Percentiles rank a stretch among this genome's conserved stretches.
Conservation (phyloP, 805 yeast species). For the Saccharomycopsis capsularis region DNA sequence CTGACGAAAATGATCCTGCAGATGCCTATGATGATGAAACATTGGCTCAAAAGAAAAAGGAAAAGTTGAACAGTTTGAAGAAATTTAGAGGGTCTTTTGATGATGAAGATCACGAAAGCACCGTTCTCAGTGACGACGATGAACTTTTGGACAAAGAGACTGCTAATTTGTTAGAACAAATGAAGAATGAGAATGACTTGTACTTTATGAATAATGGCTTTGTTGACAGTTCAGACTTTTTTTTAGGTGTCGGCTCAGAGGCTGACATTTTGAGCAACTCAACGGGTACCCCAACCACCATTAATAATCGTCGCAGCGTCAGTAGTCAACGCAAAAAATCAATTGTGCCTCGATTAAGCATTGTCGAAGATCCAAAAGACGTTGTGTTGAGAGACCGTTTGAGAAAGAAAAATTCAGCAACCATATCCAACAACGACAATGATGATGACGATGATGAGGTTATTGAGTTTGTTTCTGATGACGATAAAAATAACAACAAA, state of each 20-base stretch:
- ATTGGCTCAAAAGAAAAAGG: constrained; percentile 17
- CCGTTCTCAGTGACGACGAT: constrained; percentile 23
- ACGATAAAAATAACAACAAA: constrained; percentile 22
- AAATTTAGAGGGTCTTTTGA: background rate
- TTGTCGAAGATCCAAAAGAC: constrained; percentile 19
- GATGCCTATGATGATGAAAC: constrained; percentile 22
- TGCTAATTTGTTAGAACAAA: constrained; percentile 16
- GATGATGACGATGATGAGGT: constrained; percentile 26
- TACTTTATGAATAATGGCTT: constrained; percentile 8
- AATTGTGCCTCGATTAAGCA: constrained; percentile 14
- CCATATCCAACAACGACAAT: constrained; percentile 3
- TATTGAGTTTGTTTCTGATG: constrained; percentile 30
- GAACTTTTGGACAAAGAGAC: constrained; percentile 22
- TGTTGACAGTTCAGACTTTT: constrained; percentile 2
- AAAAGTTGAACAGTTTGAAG: constrained; percentile 1
- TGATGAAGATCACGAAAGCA: constrained; percentile 5
- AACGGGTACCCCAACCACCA: no score
- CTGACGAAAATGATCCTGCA: constrained; percentile 18
- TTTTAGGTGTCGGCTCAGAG: background rate
- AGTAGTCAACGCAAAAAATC: background rate
- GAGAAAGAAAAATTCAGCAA: background rate
- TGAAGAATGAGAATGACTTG: constrained; percentile 11
- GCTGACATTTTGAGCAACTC: background rate
- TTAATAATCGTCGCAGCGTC: background rate
- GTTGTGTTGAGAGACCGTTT: constrained; percentile 13